Percentiles rank a stretch among this genome's conserved stretches.
Conservation (phyloP, 2,329 filamentous ascomycete genomes). For the Capronia epimyces region DNA sequence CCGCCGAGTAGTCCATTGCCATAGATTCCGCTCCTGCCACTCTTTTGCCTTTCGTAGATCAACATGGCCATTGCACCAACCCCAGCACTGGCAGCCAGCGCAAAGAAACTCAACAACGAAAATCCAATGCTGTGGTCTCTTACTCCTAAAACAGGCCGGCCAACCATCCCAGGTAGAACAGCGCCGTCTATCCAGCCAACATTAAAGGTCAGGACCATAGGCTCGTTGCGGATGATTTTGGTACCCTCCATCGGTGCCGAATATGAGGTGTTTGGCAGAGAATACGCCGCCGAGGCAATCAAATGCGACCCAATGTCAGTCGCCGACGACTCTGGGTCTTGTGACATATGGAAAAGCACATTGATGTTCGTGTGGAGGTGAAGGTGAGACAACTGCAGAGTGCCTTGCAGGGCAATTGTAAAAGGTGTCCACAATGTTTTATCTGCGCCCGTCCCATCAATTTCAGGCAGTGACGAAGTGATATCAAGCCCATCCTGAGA, state of each 20-base stretch:
- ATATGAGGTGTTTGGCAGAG: conserved; percentile 51
- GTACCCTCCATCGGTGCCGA: conserved; percentile 48
- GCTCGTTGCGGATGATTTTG: conserved; percentile 80
- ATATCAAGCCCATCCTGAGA: conserved; percentile 27
- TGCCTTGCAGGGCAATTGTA: conserved; percentile 83
- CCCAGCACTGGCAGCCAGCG: conserved; percentile 27
- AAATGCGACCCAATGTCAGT: conserved; percentile 61
- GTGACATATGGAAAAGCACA: conserved; percentile 64
- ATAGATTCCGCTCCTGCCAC: conserved; percentile 24
- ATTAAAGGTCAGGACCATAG: conserved; percentile 69
- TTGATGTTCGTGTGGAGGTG: conserved; percentile 89
- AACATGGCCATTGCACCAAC: conserved; percentile 29
- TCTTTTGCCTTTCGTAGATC: conserved; percentile 28
- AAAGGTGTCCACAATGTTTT: conserved; percentile 65
- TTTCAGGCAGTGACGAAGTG: conserved; percentile 20
- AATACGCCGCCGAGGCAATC: conserved; percentile 83
- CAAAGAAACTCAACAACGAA: conserved; percentile 28
- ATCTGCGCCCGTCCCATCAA: conserved; percentile 29
- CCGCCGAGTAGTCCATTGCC: conserved; percentile 26
- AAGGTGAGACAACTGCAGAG: conserved; percentile 79
- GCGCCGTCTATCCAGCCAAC: conserved; percentile 63
- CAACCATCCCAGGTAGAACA: conserved; percentile 29
- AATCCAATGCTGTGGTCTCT: conserved; percentile 29
- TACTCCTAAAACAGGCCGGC: conserved; percentile 24
- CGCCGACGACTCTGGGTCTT: conserved; percentile 30